These are phyloP conservation scores for Aspergillus uvarum DNA, from an alignment of 2,329 filamentous ascomycete genomes.

Conservation along the genomic window DNA sequence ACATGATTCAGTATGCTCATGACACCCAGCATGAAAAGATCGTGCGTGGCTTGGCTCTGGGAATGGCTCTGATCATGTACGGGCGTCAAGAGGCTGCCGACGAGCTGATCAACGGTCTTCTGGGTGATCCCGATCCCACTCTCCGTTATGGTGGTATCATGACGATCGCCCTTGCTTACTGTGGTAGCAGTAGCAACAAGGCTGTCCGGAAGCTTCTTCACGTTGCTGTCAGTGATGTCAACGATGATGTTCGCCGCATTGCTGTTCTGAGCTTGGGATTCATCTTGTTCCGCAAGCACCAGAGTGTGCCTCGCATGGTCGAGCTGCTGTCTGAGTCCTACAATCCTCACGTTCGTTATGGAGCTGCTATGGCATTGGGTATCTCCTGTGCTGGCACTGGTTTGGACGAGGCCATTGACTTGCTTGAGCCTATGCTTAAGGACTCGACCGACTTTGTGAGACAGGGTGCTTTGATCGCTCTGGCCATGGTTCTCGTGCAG, in stretches of 20 bases:
- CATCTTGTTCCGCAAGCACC: conserved; percentile 96
- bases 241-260: conserved; percentile 91
- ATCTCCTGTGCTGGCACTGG: conserved; percentile 97
- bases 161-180: conserved; percentile 97
- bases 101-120: conserved; percentile 86
- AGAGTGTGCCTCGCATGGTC: conserved; percentile 96
- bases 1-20: conserved; percentile 97
- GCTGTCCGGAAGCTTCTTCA: conserved; percentile 94
- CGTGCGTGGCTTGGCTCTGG: conserved; percentile 88
- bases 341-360: conserved; percentile 97
- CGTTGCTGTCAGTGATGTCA: conserved; percentile 95
- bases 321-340: conserved; percentile 97
- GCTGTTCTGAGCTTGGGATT: conserved; percentile 98
- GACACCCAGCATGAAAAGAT: conserved; percentile 99
- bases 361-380: conserved; percentile 95
- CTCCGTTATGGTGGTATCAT: conserved; percentile 96
- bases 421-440: conserved; percentile 99
- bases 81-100: conserved; percentile 92
- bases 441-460: conserved; percentile 98
- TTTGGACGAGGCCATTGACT: conserved; percentile 90
- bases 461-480: conserved; percentile 88
- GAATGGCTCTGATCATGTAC: conserved; percentile 99
- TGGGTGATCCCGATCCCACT: conserved; percentile 90
- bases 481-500: conserved; percentile 99
- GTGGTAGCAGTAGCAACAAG: conserved; percentile 97